A percentile compares a stretch with the other conserved stretches of the same genome.
Conservation (phyloP, 805 yeast species). For the Starmerella roubikii region DNA sequence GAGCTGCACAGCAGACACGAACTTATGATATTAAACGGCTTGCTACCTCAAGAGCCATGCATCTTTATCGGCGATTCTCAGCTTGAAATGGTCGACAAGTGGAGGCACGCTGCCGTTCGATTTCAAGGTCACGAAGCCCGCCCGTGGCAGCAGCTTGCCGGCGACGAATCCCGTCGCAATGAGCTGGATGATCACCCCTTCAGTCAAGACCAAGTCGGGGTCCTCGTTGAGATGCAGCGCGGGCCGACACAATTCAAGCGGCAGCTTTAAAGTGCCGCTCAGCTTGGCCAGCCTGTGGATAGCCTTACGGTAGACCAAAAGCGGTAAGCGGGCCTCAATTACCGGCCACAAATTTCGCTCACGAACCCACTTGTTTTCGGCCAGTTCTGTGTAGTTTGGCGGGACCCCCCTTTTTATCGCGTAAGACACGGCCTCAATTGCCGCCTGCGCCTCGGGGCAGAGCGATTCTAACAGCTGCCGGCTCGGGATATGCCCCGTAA, state of each 20-base stretch:
- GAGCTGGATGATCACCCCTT: conserved; percentile 24
- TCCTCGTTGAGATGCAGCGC: conserved; percentile 12
- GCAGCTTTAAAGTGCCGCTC: background rate
- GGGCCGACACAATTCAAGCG: conserved; percentile 2
- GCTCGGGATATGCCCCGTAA: conserved; percentile 43
- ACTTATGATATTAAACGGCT: too few species aligned
- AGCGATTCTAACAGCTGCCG: conserved; percentile 20
- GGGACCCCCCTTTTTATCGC: conserved; percentile 33
- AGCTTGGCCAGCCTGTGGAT: conserved; percentile 14
- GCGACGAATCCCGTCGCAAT: conserved; percentile 27
- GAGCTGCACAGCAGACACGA: too few species aligned
- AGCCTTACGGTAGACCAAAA: conserved; percentile 24
- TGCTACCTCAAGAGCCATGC: conserved; percentile 10
- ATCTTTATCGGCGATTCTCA: conserved; percentile 4
- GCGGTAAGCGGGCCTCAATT: conserved; percentile 20
- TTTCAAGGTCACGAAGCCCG: conserved; percentile 16
- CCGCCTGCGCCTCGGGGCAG: conserved; percentile 22
- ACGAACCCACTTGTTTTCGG: conserved; percentile 22
- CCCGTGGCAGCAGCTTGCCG: conserved; percentile 25
- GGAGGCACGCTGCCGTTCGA: conserved; percentile 19
- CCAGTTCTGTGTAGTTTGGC: conserved; percentile 26
- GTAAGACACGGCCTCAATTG: conserved; percentile 30
- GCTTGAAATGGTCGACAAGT: background rate
- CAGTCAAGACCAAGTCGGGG: conserved; percentile 21
- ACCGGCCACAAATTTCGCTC: conserved; percentile 21